Conservation (phyloP, 257 asterid species). For the Solanum dulcamara region DNA sequence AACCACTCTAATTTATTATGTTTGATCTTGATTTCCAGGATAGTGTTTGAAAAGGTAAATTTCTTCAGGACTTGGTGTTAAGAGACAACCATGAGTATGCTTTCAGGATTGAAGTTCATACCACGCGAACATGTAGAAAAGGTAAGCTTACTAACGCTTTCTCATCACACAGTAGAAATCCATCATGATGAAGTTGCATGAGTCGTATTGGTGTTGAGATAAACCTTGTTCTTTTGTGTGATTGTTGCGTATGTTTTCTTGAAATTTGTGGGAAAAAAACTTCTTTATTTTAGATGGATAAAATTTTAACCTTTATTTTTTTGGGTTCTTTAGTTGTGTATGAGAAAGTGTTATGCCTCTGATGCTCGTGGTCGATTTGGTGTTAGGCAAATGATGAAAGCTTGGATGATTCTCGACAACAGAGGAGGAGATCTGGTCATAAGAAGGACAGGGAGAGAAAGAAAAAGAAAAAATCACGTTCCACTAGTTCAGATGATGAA, state of each 20-base stretch:
- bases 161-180: background rate
- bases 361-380: background rate
- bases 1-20: background rate
- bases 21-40: background rate
- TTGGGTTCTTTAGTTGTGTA: background rate
- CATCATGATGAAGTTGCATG: background rate
- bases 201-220: background rate
- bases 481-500: conserved; percentile 61
- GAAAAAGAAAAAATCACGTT: conserved; percentile 29
- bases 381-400: conserved; percentile 34
- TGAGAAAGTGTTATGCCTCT: background rate
- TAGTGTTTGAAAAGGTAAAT: background rate
- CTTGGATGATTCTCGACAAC: conserved; percentile 19
- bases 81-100: conserved; percentile 10
- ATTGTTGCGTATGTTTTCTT: background rate
- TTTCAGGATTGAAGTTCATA: conserved; percentile 34
- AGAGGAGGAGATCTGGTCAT: conserved; percentile 32
- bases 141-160: conserved; percentile 3
- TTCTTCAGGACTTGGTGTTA: background rate
- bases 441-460: conserved; percentile 27
- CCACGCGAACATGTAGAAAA: conserved; percentile 27
- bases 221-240: background rate
- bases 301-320: background rate
- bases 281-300: background rate
- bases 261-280: background rate